Evolutionary conservation across 2,329 filamentous ascomycete genomes (phyloP).

Genomic region (Alternaria gansuensis): DNA sequence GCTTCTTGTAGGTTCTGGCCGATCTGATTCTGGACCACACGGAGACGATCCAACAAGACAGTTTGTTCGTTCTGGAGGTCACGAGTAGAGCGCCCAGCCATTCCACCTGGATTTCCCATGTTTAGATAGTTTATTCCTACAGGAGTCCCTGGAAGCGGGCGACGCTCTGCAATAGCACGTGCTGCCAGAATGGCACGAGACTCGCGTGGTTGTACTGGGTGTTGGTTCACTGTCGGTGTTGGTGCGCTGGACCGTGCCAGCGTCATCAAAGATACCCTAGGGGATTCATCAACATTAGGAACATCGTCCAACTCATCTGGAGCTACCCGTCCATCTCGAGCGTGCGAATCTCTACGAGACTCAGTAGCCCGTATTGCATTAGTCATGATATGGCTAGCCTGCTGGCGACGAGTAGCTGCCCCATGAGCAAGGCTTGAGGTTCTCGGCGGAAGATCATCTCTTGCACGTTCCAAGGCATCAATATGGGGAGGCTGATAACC

Average conservation of each 20-base stretch:
- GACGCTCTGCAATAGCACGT: conserved; percentile 10
- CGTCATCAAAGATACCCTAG: neutral
- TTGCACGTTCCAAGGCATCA: neutral
- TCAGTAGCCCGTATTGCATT: neutral
- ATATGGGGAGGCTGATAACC: neutral
- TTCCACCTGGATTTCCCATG: no score
- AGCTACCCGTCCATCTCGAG: neutral
- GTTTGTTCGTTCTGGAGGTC: neutral
- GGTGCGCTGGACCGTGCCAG: neutral
- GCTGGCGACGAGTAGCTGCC: neutral
- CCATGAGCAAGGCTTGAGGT: neutral
- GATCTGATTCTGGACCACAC: neutral
- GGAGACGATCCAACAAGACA: conserved; percentile 1
- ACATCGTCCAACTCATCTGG: neutral
- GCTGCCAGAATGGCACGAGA: conserved; percentile 6
- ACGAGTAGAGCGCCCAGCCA: neutral
- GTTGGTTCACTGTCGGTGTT: neutral
- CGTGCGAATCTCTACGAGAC: neutral
- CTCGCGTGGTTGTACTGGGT: neutral
- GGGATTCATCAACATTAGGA: neutral
- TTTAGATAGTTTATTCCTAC: no score
- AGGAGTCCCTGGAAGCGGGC: neutral
- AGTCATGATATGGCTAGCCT: neutral
- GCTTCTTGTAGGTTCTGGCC: neutral
- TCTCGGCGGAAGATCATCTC: neutral